Evolutionary conservation across 2,329 filamentous ascomycete genomes (phyloP).

Genomic region (Alternaria ethzedia): DNA sequence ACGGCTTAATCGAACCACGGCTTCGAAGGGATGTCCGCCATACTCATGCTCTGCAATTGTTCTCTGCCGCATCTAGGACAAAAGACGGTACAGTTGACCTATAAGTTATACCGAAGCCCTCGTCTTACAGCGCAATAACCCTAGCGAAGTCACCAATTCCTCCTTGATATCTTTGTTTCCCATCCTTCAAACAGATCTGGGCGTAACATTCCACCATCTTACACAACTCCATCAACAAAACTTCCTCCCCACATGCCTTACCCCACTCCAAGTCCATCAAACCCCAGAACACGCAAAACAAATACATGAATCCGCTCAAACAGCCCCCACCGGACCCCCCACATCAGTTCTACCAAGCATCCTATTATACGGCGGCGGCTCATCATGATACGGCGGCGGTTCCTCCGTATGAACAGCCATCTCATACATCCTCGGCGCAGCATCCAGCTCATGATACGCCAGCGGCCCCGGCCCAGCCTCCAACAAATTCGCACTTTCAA

Average conservation of each 20-base stretch:
- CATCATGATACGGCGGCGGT: background rate
- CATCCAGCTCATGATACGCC: slow-evolving; percentile 19
- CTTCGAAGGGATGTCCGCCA: background rate
- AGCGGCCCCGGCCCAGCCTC: slow-evolving; percentile 7
- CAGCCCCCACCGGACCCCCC: background rate
- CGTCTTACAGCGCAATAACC: background rate
- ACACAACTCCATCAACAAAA: background rate
- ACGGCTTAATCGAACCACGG: background rate
- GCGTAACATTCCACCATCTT: background rate
- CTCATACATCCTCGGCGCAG: background rate
- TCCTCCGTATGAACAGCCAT: background rate
- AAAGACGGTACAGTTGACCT: background rate
- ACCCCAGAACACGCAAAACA: background rate
- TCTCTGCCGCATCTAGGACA: background rate
- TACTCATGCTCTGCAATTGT: background rate
- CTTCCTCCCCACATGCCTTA: background rate
- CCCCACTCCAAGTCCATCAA: background rate
- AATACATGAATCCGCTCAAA: background rate
- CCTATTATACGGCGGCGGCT: background rate
- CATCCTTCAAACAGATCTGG: background rate
- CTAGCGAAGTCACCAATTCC: background rate
- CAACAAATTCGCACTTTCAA: too few species aligned
- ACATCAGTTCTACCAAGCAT: background rate
- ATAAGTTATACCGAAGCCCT: background rate
- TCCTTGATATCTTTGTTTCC: background rate